Conservation (phyloP, 257 asterid genomes). For the Nicotiana undulata region DNA sequence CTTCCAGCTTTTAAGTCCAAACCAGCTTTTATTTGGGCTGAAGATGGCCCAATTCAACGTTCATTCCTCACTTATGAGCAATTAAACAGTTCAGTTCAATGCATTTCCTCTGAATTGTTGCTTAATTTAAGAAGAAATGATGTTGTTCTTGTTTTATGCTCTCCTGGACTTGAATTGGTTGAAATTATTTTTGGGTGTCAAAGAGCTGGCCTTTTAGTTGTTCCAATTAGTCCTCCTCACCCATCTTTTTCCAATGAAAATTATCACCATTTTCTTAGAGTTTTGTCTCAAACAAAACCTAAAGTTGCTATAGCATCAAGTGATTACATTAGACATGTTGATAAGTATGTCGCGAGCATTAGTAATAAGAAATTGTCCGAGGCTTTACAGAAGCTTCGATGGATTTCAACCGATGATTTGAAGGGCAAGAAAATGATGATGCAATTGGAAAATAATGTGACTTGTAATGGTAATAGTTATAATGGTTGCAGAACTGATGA, state of each 20-base stretch:
- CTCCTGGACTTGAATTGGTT: constrained; percentile 62
- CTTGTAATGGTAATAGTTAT: constrained; percentile 6
- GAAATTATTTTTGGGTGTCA: constrained; percentile 63
- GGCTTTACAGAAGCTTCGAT: constrained; percentile 23
- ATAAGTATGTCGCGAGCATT: constrained; percentile 15
- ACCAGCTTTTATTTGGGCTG: constrained; percentile 67
- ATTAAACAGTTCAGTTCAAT: constrained; percentile 41
- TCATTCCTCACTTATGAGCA: constrained; percentile 42
- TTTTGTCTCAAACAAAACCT: constrained; percentile 60
- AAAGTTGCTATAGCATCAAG: constrained; percentile 56
- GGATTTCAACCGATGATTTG: constrained; percentile 49
- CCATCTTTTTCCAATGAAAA: constrained; percentile 22
- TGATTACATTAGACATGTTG: constrained; percentile 30
- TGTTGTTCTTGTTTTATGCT: constrained; percentile 40
- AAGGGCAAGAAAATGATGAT: neutral
- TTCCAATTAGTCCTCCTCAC: constrained; percentile 52
- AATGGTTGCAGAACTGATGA: constrained; percentile 53
- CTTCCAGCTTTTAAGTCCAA: constrained; percentile 47
- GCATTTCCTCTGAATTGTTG: constrained; percentile 35
- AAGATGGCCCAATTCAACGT: constrained; percentile 18
- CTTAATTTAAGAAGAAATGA: constrained; percentile 37
- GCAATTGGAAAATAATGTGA: neutral
- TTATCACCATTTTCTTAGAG: constrained; percentile 50
- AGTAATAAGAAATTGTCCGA: constrained; percentile 19
- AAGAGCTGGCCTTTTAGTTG: constrained; percentile 55